Percentiles rank a stretch among this genome's conserved stretches.
phyloP scores from a whole-genome alignment of 78 protist species.

The Pigoraptor vietnamica region DNA sequence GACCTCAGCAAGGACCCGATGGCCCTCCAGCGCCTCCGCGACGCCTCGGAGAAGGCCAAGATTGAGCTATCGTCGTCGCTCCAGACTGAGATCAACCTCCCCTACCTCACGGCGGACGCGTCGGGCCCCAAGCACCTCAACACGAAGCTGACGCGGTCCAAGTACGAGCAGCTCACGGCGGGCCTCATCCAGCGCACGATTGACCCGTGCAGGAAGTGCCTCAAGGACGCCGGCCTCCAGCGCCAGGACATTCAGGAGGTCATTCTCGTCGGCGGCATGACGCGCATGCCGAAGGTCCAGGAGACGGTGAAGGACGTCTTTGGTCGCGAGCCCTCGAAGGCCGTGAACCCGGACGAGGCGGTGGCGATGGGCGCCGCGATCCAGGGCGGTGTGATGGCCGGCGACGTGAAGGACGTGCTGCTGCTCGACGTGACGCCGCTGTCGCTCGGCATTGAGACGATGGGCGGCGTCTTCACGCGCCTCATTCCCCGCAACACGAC shows the following conservation, averaged over 20 bases:
- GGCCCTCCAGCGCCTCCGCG: slow-evolving; percentile 84
- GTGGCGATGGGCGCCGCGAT: slow-evolving; percentile 99
- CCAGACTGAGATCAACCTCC: slow-evolving; percentile 90
- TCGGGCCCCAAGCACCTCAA: slow-evolving; percentile 93
- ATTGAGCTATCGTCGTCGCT: slow-evolving; percentile 77
- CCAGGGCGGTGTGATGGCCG: slow-evolving; percentile 79
- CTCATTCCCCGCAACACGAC: slow-evolving; percentile 90
- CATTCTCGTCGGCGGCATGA: slow-evolving; percentile 97
- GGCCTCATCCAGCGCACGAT: slow-evolving; percentile 77
- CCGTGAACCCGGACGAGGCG: slow-evolving; percentile 99
- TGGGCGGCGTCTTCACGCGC: slow-evolving; percentile 87
- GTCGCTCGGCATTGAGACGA: slow-evolving; percentile 94
- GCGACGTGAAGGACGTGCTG: slow-evolving; percentile 54
- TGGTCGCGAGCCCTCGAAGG: slow-evolving; percentile 85
- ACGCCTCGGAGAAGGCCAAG: slow-evolving; percentile 95
- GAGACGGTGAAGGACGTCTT: slow-evolving; percentile 75
- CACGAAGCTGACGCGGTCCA: slow-evolving; percentile 71
- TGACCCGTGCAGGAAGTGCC: slow-evolving; percentile 83
- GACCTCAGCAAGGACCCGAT: slow-evolving; percentile 60
- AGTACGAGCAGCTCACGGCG: slow-evolving; percentile 79
- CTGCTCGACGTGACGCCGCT: slow-evolving; percentile 95
- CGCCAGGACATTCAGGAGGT: slow-evolving; percentile 87
- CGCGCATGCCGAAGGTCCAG: slow-evolving; percentile 96
- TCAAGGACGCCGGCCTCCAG: slow-evolving; percentile 89
- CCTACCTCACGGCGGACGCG: slow-evolving; percentile 95